phyloP scores from a whole-genome alignment of 495 filamentous ascomycete species.

The Lindgomyces ingoldianus region DNA sequence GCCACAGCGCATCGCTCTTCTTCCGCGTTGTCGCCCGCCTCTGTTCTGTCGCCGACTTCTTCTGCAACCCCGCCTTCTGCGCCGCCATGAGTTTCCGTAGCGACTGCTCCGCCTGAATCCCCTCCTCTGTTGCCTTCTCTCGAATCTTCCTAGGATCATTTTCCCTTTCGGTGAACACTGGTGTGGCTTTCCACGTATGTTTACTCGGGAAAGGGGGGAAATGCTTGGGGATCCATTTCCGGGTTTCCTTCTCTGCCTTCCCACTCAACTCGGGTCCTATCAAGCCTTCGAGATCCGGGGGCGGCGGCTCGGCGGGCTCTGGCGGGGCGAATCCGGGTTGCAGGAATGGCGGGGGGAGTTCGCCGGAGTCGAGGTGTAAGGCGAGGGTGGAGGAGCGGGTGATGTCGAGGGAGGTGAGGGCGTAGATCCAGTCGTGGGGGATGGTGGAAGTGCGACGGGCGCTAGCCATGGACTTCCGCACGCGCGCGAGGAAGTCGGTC shows the following conservation, averaged over 20 bases:
- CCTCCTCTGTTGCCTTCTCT: constrained; percentile 71
- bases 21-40: constrained; percentile 13
- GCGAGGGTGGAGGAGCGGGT: constrained; percentile 41
- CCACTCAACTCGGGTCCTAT: constrained; percentile 58
- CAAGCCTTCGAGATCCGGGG: constrained; percentile 45
- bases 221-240: constrained; percentile 62
- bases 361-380: constrained; percentile 47
- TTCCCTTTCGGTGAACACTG: constrained; percentile 65
- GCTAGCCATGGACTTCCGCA: constrained; percentile 63
- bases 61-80: constrained; percentile 43
- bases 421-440: constrained; percentile 69
- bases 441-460: constrained; percentile 62
- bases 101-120: constrained; percentile 71
- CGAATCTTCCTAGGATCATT: constrained; percentile 70
- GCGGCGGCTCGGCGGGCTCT: constrained; percentile 49
- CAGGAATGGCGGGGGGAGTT: constrained; percentile 42
- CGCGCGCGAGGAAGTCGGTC: constrained; percentile 54
- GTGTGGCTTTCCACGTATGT: constrained; percentile 71
- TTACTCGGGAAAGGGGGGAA: constrained; percentile 71
- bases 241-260: constrained; percentile 51
- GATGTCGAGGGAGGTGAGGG: constrained; percentile 50
- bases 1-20: constrained; percentile 36
- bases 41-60: constrained; percentile 19
- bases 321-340: constrained; percentile 51
- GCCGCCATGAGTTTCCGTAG: constrained; percentile 63